These are phyloP conservation scores for Periconia macrospinosa DNA, from an alignment of 2,329 filamentous ascomycete species.

Conservation along the genomic window DNA sequence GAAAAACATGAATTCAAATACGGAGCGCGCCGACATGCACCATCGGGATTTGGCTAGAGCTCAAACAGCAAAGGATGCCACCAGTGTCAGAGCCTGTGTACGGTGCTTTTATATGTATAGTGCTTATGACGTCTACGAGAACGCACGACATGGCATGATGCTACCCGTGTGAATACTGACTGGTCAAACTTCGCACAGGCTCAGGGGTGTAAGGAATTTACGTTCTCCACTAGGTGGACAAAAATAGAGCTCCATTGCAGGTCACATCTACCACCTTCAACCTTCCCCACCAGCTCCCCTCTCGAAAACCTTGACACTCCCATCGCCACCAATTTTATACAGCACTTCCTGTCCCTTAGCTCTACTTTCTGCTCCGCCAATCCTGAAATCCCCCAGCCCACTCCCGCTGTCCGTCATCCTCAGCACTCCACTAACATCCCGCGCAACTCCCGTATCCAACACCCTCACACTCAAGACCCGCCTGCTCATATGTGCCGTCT, in stretches of 20 bases:
- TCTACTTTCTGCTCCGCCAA: conserved; percentile 29
- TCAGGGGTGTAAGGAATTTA: no score
- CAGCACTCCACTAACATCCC: conserved; percentile 86
- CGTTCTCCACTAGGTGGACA: no score
- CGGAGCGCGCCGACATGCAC: neutral
- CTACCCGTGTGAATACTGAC: no score
- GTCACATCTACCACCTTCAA: neutral
- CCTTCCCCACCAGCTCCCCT: conserved; percentile 58
- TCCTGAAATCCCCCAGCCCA: conserved; percentile 31
- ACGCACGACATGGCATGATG: no score
- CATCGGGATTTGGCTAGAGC: neutral
- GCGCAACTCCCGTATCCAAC: conserved; percentile 85
- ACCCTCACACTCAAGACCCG: conserved; percentile 71
- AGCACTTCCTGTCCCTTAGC: conserved; percentile 68
- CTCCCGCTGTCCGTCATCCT: conserved; percentile 62
- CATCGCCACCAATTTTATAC: conserved; percentile 80
- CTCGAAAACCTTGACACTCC: conserved; percentile 80
- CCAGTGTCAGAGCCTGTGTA: no score
- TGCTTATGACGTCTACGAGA: no score
- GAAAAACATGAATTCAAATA: conserved; percentile 21
- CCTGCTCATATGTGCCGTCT: conserved; percentile 74
- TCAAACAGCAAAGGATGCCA: neutral
- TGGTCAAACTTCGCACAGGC: no score
- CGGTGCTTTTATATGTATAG: no score
- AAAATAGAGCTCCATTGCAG: no score